These are phyloP conservation scores for Beta corolliflora DNA, from an alignment of 179 eudicot species.

Conservation along the genomic window DNA sequence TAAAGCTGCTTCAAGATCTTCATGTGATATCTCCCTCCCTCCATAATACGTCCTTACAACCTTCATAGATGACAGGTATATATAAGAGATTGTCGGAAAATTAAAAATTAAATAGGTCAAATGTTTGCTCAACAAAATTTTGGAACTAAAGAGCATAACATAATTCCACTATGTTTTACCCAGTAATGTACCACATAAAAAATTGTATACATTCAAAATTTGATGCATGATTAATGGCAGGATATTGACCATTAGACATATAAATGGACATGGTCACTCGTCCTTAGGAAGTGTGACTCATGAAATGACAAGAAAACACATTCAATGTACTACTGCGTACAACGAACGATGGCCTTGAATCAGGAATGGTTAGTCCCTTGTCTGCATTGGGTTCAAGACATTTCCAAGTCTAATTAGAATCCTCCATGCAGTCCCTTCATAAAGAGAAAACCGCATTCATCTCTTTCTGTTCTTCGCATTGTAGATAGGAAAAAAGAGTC, in stretches of 20 bases:
- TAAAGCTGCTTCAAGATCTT: conserved; percentile 80
- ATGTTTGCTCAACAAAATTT: not conserved
- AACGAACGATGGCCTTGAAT: not conserved
- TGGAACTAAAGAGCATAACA: not conserved
- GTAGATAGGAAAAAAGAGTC: too few relatives aligned
- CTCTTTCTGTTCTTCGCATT: too few relatives aligned
- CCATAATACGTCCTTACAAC: conserved; percentile 80
- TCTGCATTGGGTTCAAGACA: not conserved
- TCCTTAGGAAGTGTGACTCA: not conserved
- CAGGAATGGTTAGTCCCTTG: not conserved
- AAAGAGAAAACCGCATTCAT: too few relatives aligned
- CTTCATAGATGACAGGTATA: conserved; percentile 36
- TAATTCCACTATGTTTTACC: not conserved
- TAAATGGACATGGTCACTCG: not conserved
- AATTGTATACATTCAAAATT: not conserved
- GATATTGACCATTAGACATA: not conserved
- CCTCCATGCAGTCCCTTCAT: too few relatives aligned
- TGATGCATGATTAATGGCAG: not conserved
- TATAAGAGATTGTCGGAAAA: not conserved
- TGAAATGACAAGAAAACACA: not conserved
- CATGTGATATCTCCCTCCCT: conserved; percentile 72
- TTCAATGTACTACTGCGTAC: not conserved
- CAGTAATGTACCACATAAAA: not conserved
- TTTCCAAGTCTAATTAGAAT: too few relatives aligned
- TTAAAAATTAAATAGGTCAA: not conserved